phyloP scores from a whole-genome alignment of 176 grass and related monocot genomes.

The Aegilops speltoides region DNA sequence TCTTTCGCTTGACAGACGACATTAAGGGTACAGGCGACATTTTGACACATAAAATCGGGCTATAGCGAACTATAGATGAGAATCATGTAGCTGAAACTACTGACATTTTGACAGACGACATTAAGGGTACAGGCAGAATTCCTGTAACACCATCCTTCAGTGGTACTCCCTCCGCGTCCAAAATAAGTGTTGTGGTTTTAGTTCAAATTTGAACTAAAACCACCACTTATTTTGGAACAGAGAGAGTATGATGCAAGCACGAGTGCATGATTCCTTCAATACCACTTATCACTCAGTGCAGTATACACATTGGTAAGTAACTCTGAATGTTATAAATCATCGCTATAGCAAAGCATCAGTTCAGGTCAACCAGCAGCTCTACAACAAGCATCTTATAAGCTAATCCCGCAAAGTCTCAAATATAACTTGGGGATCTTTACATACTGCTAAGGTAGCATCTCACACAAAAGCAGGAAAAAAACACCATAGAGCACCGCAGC shows the following conservation, averaged over 20 bases:
- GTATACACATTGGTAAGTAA: constrained; percentile 16
- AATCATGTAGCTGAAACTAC: not conserved
- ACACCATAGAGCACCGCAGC: not conserved
- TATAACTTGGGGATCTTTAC: constrained; percentile 31
- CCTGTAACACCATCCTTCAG: too few relatives aligned
- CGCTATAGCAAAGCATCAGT: constrained; percentile 7
- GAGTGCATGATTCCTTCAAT: not conserved
- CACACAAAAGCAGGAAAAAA: constrained; percentile 3
- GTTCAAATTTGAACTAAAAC: too few relatives aligned
- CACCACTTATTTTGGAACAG: too few relatives aligned
- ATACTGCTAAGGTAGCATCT: constrained; percentile 27
- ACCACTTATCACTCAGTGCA: not conserved
- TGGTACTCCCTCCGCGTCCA: too few relatives aligned
- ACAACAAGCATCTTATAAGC: constrained; percentile 44
- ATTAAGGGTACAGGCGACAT: too few relatives aligned
- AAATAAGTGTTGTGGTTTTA: too few relatives aligned
- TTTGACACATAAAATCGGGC: too few relatives aligned
- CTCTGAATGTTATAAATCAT: constrained; percentile 33
- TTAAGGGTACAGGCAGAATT: too few relatives aligned
- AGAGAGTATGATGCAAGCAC: not conserved
- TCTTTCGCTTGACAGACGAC: too few relatives aligned
- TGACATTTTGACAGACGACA: not conserved
- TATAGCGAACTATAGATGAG: not conserved
- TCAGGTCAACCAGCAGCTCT: constrained; percentile 40
- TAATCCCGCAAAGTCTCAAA: constrained; percentile 47